phyloP scores from a whole-genome alignment of 2,329 filamentous ascomycete genomes.

The Clarireedia monteithiana region DNA sequence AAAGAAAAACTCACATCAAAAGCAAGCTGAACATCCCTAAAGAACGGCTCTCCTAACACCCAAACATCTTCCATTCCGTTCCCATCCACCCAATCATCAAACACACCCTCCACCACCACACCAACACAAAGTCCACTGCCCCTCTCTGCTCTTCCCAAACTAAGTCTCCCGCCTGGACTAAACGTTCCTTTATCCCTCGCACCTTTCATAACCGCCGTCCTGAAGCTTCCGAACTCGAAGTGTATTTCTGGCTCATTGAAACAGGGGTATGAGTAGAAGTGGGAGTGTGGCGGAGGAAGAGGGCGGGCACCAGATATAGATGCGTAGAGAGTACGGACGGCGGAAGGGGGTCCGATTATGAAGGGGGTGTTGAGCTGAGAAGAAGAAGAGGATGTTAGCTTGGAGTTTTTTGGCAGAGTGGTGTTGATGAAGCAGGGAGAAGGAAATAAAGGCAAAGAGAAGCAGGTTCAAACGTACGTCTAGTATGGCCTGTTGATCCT shows the following conservation, averaged over 20 bases:
- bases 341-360: conserved; percentile 17
- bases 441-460: neutral
- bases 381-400: neutral
- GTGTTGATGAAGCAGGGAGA: neutral
- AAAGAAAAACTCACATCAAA: conserved; percentile 16
- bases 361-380: conserved; percentile 19
- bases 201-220: conserved; percentile 14
- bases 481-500: conserved; percentile 16
- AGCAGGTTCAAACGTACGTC: conserved; percentile 10
- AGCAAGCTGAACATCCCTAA: conserved; percentile 20
- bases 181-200: conserved; percentile 11
- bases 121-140: conserved; percentile 21
- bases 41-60: conserved; percentile 23
- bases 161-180: conserved; percentile 17
- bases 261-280: conserved; percentile 20
- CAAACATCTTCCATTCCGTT: conserved; percentile 7
- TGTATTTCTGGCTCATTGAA: conserved; percentile 17
- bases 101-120: conserved; percentile 17
- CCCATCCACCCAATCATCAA: conserved; percentile 1
- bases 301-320: conserved; percentile 15
- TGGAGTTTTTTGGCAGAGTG: neutral
- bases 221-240: conserved; percentile 17
- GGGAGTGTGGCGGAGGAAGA: conserved; percentile 15
- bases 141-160: conserved; percentile 13
- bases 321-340: conserved; percentile 16